Percentiles rank a stretch among this genome's conserved stretches.
phyloP scores from a whole-genome alignment of 73 alveolate species.

The Paramecium biaurelia region DNA sequence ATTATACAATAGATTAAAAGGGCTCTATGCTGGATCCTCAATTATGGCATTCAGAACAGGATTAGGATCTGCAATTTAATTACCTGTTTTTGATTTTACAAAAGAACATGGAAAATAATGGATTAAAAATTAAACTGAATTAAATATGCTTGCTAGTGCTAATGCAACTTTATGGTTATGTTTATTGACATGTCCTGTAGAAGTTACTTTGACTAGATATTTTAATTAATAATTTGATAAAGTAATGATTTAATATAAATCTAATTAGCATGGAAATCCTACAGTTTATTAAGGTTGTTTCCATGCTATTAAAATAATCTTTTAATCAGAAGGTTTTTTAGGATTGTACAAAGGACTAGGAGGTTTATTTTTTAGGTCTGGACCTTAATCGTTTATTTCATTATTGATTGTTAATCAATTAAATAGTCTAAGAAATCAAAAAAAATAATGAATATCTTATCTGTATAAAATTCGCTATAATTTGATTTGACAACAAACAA shows the following conservation, averaged over 20 bases:
- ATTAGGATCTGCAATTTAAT: not conserved
- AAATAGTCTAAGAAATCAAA: not conserved
- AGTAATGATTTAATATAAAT: not conserved
- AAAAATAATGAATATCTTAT: not conserved
- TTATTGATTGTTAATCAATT: not conserved
- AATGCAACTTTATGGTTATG: constrained; percentile 17
- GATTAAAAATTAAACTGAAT: not conserved
- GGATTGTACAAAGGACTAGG: constrained; percentile 47
- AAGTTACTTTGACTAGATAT: constrained; percentile 24
- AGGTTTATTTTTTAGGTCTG: constrained; percentile 25
- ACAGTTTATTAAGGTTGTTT: not conserved
- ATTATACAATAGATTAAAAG: not conserved
- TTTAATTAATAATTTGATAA: constrained; percentile 12
- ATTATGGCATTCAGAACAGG: constrained; percentile 21
- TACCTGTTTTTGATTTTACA: constrained; percentile 18
- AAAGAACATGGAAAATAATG: not conserved
- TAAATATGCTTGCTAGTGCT: constrained; percentile 23
- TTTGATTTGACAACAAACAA: not conserved
- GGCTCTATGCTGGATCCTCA: constrained; percentile 13
- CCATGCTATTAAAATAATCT: not conserved
- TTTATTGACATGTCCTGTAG: constrained; percentile 4
- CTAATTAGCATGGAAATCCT: not conserved
- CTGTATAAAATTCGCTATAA: not conserved
- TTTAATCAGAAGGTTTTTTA: not conserved
- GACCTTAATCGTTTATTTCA: constrained; percentile 36